Percentiles rank a stretch among this genome's conserved stretches.
phyloP scores from a whole-genome alignment of 2,329 filamentous ascomycete species.

The Xylaria sp. region DNA sequence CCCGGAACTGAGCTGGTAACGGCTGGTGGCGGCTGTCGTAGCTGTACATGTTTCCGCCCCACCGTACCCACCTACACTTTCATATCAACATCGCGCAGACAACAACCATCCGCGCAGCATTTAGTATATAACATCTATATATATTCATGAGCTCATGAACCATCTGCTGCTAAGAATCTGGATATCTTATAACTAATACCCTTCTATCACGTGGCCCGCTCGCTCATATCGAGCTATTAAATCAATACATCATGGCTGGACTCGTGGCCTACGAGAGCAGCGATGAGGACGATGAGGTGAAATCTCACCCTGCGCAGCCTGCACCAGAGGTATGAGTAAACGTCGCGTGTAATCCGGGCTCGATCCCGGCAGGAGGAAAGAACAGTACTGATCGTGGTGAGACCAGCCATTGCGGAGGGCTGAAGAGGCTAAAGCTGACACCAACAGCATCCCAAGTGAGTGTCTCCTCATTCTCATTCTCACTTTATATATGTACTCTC shows the following conservation, averaged over 20 bases:
- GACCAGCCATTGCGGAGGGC: constrained; percentile 48
- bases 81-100: background rate
- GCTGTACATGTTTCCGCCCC: background rate
- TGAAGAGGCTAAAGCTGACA: constrained; percentile 37
- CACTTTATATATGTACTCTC: constrained; percentile 4
- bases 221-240: background rate
- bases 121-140: background rate
- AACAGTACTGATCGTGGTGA: constrained; percentile 50
- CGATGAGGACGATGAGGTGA: constrained; percentile 49
- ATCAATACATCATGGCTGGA: constrained; percentile 40
- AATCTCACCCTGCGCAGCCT: constrained; percentile 39
- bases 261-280: constrained; percentile 51
- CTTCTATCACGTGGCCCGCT: background rate
- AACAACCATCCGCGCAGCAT: background rate
- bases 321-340: constrained; percentile 48
- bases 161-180: background rate
- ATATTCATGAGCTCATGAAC: background rate
- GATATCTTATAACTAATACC: background rate
- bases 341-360: constrained; percentile 33
- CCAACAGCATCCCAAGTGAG: constrained; percentile 42
- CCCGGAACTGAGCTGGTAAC: background rate
- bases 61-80: constrained; percentile 22
- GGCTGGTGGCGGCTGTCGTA: constrained; percentile 16
- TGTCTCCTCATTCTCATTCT: constrained; percentile 12
- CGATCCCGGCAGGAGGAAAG: constrained; percentile 33